These are phyloP conservation scores for Xylariaceae sp. DNA, from an alignment of 2,329 filamentous ascomycete species.

Conservation along the genomic window DNA sequence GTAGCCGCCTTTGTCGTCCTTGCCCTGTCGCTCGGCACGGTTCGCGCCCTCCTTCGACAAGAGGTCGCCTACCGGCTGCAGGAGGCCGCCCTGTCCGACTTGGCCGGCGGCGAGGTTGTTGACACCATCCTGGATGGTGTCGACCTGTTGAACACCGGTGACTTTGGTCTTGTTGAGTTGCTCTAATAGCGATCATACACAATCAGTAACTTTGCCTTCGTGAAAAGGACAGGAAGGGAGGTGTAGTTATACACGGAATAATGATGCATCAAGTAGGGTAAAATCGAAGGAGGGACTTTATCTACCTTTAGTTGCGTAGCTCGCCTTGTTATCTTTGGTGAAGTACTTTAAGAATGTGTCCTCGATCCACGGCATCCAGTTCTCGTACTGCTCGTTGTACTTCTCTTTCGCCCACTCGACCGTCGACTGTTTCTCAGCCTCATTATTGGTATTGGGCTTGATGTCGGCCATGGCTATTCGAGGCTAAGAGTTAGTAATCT, in stretches of 20 bases:
- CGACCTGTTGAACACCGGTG: constrained; percentile 69
- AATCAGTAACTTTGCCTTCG: constrained; percentile 4
- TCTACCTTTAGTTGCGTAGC: constrained; percentile 71
- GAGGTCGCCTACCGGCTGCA: constrained; percentile 67
- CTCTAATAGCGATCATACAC: constrained; percentile 50
- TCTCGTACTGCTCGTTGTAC: constrained; percentile 76
- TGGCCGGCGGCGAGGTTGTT: constrained; percentile 67
- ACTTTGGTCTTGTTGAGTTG: constrained; percentile 72
- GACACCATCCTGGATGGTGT: constrained; percentile 71
- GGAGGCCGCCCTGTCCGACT: constrained; percentile 70
- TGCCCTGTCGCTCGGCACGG: constrained; percentile 67
- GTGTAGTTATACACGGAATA: background rate
- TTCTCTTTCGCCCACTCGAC: constrained; percentile 64
- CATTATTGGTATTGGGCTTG: background rate
- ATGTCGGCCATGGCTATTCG: constrained; percentile 13
- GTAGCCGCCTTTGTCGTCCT: constrained; percentile 64
- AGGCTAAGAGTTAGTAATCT: background rate
- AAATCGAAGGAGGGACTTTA: constrained; percentile 16
- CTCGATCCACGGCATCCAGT: constrained; percentile 79
- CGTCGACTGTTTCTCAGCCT: constrained; percentile 11
- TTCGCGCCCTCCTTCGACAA: constrained; percentile 70
- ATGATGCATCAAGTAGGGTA: background rate
- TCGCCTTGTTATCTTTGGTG: constrained; percentile 78
- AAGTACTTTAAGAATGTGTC: constrained; percentile 75
- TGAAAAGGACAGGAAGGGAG: background rate